Evolutionary conservation across 1,139 yeast species (phyloP).

Genomic region (Zygotorulaspora mrakii): DNA sequence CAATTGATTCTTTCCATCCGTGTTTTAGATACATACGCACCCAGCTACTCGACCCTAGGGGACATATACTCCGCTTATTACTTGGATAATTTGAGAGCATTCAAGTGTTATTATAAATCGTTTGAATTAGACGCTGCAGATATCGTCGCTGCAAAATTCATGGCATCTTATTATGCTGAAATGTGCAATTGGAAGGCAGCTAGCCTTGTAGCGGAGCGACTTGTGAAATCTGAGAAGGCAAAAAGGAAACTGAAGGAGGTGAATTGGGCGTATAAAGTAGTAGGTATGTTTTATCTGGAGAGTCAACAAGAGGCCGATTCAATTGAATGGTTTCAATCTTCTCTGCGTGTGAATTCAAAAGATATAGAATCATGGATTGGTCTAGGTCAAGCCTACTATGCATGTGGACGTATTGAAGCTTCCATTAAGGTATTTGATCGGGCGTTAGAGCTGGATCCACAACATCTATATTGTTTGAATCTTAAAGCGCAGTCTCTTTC

Average conservation of each 20-base stretch:
- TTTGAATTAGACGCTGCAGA: constrained; percentile 83
- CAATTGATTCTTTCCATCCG: constrained; percentile 61
- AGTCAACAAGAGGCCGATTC: constrained; percentile 73
- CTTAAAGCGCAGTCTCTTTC: constrained; percentile 62
- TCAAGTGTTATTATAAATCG: constrained; percentile 84
- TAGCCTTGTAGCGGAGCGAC: constrained; percentile 62
- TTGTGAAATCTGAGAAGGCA: constrained; percentile 61
- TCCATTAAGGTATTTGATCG: constrained; percentile 76
- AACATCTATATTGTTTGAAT: constrained; percentile 60
- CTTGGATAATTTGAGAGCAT: constrained; percentile 64
- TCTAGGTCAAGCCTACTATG: constrained; percentile 84
- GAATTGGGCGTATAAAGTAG: constrained; percentile 81
- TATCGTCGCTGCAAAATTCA: constrained; percentile 64
- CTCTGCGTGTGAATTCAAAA: constrained; percentile 61
- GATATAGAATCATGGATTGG: constrained; percentile 90
- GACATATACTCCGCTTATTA: constrained; percentile 55
- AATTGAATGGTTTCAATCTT: constrained; percentile 82
- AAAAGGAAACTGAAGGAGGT: constrained; percentile 47
- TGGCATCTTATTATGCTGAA: constrained; percentile 65
- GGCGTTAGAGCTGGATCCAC: constrained; percentile 52
- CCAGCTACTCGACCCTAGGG: constrained; percentile 80
- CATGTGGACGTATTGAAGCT: constrained; percentile 83
- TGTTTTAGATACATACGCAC: constrained; percentile 60
- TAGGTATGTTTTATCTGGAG: constrained; percentile 77
- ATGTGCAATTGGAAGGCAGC: constrained; percentile 82